Conservation (phyloP, 257 asterid genomes). For the Anisodus tanguticus region DNA sequence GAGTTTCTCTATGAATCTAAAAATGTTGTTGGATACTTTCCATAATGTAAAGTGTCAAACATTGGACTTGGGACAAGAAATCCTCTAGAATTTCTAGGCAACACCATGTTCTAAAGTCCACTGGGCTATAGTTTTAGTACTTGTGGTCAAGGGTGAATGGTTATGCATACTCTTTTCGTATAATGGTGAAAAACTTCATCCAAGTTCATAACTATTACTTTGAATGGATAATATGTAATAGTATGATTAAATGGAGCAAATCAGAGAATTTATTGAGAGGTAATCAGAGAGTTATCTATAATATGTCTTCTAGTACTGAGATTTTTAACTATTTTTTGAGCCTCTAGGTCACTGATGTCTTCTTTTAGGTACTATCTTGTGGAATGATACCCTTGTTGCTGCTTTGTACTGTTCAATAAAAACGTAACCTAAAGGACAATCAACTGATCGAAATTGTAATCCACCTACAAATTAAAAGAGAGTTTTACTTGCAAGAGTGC, state of each 20-base stretch:
- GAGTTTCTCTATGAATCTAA: not conserved
- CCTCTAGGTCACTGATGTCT: slow-evolving; percentile 27
- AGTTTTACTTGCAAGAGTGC: slow-evolving; percentile 15
- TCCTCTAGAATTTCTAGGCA: slow-evolving; percentile 18
- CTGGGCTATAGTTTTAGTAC: not conserved
- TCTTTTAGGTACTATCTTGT: slow-evolving; percentile 20
- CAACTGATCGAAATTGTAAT: slow-evolving; percentile 15
- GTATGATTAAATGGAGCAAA: not conserved
- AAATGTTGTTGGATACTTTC: not conserved
- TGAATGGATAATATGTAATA: not conserved
- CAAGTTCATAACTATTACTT: slow-evolving; percentile 18
- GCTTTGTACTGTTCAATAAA: slow-evolving; percentile 8
- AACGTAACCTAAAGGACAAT: slow-evolving; percentile 22
- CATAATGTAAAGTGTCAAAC: not conserved
- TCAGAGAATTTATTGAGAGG: not conserved
- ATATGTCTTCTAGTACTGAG: not conserved
- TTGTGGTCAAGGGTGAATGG: slow-evolving; percentile 7
- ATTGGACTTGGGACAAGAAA: slow-evolving; percentile 11
- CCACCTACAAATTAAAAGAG: not conserved
- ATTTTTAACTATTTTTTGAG: not conserved
- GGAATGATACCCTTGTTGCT: slow-evolving; percentile 22
- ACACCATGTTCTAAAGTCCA: not conserved
- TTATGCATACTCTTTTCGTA: slow-evolving; percentile 12
- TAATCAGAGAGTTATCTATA: not conserved
- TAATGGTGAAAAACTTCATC: not conserved